Percentiles rank a stretch among this genome's conserved stretches.
Evolutionary conservation across 495 filamentous ascomycete genomes (phyloP).

Genomic region (Xylaria telfairii): DNA sequence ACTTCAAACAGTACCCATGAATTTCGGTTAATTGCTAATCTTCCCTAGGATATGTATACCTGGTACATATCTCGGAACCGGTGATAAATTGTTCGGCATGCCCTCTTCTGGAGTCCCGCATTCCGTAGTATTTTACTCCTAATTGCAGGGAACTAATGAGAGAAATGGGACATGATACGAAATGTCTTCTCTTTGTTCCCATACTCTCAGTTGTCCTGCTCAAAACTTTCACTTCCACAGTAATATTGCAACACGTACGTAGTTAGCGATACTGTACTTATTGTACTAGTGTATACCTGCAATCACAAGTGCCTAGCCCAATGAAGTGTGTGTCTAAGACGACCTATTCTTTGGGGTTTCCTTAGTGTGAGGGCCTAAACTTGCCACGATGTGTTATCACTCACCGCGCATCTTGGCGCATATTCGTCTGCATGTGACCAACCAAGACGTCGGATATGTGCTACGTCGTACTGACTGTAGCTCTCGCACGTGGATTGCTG

Average conservation of each 20-base stretch:
- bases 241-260: too few relatives aligned
- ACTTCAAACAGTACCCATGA: background rate
- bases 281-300: too few relatives aligned
- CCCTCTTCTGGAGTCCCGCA: background rate
- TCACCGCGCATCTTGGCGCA: constrained; percentile 17
- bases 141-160: too few relatives aligned
- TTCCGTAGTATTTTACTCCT: background rate
- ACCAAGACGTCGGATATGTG: background rate
- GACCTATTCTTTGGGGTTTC: background rate
- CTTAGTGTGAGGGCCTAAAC: background rate
- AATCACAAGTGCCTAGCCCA: too few relatives aligned
- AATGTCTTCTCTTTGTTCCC: too few relatives aligned
- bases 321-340: background rate
- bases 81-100: background rate
- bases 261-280: too few relatives aligned
- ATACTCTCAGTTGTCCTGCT: too few relatives aligned
- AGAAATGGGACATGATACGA: too few relatives aligned
- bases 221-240: too few relatives aligned
- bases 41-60: too few relatives aligned
- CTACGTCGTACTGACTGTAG: background rate
- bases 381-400: background rate
- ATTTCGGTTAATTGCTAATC: background rate
- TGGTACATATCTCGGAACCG: too few relatives aligned
- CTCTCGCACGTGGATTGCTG: constrained; percentile 9
- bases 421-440: constrained; percentile 19